Conservation (phyloP, 345 rosid genomes). For the Nasturtium officinale region DNA sequence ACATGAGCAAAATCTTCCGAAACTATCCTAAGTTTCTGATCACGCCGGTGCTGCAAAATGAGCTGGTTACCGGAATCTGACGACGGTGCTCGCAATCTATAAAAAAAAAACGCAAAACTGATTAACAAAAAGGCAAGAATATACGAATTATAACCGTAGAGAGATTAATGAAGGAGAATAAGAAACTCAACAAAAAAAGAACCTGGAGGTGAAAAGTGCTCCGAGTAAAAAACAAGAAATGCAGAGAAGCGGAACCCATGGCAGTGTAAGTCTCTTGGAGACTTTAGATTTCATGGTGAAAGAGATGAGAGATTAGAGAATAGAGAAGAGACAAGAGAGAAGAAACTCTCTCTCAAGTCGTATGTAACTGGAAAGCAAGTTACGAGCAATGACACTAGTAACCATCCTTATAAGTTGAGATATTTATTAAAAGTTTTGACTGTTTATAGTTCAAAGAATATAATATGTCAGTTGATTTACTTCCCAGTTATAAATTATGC, state of each 20-base stretch:
- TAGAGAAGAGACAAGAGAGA: conserved; percentile 11
- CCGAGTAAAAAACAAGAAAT: conserved; percentile 73
- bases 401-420: conserved; percentile 17
- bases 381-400: conserved; percentile 5
- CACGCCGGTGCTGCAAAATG: conserved; percentile 54
- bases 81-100: conserved; percentile 10
- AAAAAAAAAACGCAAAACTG: not conserved
- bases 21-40: conserved; percentile 58
- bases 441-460: conserved; percentile 5
- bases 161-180: not conserved
- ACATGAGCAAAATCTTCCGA: conserved; percentile 54
- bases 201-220: conserved; percentile 74
- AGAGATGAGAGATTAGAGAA: not conserved
- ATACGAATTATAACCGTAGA: not conserved
- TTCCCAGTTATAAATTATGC: conserved; percentile 17
- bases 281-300: conserved; percentile 64
- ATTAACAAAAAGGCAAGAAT: not conserved
- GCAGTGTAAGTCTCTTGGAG: conserved; percentile 49
- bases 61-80: conserved; percentile 58
- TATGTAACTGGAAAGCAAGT: conserved; percentile 19
- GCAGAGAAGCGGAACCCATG: conserved; percentile 80
- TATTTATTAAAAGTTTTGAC: conserved; percentile 36
- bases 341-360: conserved; percentile 3
- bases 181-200: not conserved
- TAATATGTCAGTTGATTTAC: conserved; percentile 29